Evolutionary conservation across 1,284 basidiomycete genomes (phyloP), one percentile per base, ranked within the genome.

Genomic region (Entoloma clypeatum): DNA sequence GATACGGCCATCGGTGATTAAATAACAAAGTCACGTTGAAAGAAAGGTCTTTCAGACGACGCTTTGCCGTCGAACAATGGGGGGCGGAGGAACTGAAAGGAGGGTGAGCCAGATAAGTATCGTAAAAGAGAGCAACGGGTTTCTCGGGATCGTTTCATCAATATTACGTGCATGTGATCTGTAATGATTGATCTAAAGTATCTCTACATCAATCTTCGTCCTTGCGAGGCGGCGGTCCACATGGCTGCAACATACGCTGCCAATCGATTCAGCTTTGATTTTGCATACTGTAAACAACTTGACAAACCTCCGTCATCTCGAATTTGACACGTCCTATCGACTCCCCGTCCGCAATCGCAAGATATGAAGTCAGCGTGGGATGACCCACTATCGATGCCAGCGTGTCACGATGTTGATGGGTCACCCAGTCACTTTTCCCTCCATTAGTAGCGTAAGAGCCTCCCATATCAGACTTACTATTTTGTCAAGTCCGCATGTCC

Each of bases 241-340:
- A 98, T n/a, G 95, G 95, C 61, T 98, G 94, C 29, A 99, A 72
- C 94, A 98, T 97, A 48, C 86, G 81, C 93, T 97, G 45, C 39
- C 38, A 29, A 49, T 14, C 50, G 30, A 24, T 31, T 45, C 14
- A 37, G 18, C 39, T 22, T 36, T 2, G 28, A 33, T 28, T 32
- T 36, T 31, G 16, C 34, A 36, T 43, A 29, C 28, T 33, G 40
- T 22, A 33, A 42, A 52, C 18, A 34, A 38, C n/a, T 25, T 13
- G 29, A 62, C 81, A 45, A 52, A 95, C 94, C 84, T 98, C 93
- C 3, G 87, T 83, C 78, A 95, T 85, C 67, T 99, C 95, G 61
- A 97, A 98, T 58, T 81, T 91, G n/a, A 86, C 75, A 39, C 95
- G 73, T 2, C 90, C 94, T 46, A 86, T 83, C 29, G 86, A 76